A percentile compares a stretch with the other conserved stretches of the same genome.
phyloP scores from a whole-genome alignment of 1,284 basidiomycete genomes.

The Cutaneotrichosporon dermatis region DNA sequence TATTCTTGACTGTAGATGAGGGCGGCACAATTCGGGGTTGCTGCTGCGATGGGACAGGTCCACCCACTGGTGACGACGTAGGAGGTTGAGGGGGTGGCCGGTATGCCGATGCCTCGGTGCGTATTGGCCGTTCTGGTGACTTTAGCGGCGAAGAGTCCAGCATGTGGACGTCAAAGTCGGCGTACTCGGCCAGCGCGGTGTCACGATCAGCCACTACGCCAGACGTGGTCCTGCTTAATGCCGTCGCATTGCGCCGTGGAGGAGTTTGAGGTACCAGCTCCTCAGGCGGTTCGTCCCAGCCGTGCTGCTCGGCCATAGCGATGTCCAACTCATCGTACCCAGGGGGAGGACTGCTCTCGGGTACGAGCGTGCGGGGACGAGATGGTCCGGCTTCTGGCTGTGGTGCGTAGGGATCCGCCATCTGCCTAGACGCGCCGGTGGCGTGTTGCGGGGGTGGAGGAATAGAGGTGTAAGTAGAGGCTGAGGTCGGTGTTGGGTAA shows the following conservation, averaged over 20 bases:
- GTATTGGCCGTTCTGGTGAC: conserved; percentile 6
- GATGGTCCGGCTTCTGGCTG: conserved; percentile 12
- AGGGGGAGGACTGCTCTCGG: conserved; percentile 20
- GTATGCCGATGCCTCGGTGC: background rate
- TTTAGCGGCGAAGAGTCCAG: conserved; percentile 31
- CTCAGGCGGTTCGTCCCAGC: conserved; percentile 4
- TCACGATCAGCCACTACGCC: background rate
- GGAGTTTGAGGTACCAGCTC: conserved; percentile 14
- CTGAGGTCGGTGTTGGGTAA: conserved; percentile 1
- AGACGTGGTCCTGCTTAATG: background rate
- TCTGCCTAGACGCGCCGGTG: too few species aligned
- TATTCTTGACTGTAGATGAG: conserved; percentile 18
- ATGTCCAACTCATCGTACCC: conserved; percentile 27
- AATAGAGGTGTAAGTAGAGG: background rate
- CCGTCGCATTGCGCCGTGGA: background rate
- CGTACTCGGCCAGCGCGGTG: conserved; percentile 25
- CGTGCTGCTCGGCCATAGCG: conserved; percentile 28
- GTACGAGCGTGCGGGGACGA: background rate
- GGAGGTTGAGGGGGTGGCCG: background rate
- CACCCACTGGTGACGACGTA: background rate
- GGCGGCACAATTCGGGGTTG: background rate
- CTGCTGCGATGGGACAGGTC: background rate
- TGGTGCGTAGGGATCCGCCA: background rate
- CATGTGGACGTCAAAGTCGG: conserved; percentile 23
- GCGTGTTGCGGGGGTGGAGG: background rate